Evolutionary conservation across 352 stramenopile genomes (phyloP), one percentile per base, ranked within the genome.

Genomic region (Globisporangium parvum): DNA sequence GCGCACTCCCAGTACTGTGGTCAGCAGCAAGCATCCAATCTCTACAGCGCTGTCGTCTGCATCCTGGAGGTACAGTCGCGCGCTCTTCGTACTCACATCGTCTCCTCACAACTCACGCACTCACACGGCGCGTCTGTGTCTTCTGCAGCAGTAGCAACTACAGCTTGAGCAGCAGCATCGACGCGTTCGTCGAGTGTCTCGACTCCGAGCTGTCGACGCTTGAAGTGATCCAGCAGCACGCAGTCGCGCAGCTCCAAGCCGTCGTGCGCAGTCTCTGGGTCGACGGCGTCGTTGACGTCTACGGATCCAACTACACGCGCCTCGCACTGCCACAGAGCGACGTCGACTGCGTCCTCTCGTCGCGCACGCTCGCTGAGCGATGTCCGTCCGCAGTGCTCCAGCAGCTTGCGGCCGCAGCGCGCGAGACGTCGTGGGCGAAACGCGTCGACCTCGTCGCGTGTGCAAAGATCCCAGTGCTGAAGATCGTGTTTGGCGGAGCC

Each of bases 401-500:
- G 58, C 63, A 92, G 8, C 72, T 99, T 14, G 80, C 86, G 18
- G 69, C 80, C 39, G 83, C 88, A 49, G 59, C 98, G 12, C 87
- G 90, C 41, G 67, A 65, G 17, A 85, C 94, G 40, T 31, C 67
- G 1, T 96, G 87, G 82, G 78, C 70, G 6, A 81, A 82, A 53
- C 83, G 83, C 24, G 88, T 99, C 17, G 97, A 98, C 53, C 66
- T 98, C 26, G 93, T 98, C 35, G 85, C 89, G 55, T 80, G 87
- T 51, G 97, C 96, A 35, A 93, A 96, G 59, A 97, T 99, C 39
- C 96, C 96, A 18, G 93, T 98, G 41, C 88, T 98, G 51, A 98
- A 98, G 67, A 87, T 98, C 42, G 77, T 81, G 1, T 90, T 71
- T 49, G 61, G 59, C 14, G 40, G 35, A 15, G 21, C 26, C 6